phyloP scores from a whole-genome alignment of 768 basidiomycete species.

The Coprinopsis cinerea region DNA sequence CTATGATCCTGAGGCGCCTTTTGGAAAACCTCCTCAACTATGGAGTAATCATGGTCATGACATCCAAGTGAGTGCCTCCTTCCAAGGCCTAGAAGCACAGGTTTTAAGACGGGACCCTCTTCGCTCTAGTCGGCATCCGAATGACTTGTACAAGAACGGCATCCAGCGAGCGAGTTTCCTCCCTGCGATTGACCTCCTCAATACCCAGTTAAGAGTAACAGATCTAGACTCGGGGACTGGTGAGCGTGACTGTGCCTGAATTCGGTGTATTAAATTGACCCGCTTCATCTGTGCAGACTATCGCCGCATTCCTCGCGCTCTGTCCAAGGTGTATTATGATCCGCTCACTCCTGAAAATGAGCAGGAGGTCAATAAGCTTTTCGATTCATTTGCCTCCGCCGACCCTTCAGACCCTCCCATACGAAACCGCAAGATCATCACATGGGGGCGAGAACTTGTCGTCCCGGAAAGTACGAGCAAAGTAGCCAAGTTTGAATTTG shows the following conservation, averaged over 20 bases:
- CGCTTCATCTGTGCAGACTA: slow-evolving; percentile 57
- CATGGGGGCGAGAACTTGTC: slow-evolving; percentile 85
- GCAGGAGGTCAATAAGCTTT: slow-evolving; percentile 79
- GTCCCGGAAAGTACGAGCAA: slow-evolving; percentile 76
- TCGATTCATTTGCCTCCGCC: slow-evolving; percentile 56
- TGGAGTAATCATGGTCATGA: slow-evolving; percentile 93
- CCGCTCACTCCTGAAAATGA: slow-evolving; percentile 65
- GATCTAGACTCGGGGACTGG: slow-evolving; percentile 96
- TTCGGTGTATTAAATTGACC: background rate
- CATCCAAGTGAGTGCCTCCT: slow-evolving; percentile 76
- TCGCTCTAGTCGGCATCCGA: slow-evolving; percentile 79
- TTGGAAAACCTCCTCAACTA: slow-evolving; percentile 81
- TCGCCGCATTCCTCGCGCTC: slow-evolving; percentile 84
- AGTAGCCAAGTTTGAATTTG: slow-evolving; percentile 83
- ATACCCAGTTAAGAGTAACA: slow-evolving; percentile 77
- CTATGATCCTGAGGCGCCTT: slow-evolving; percentile 92
- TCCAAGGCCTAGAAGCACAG: background rate
- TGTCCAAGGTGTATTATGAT: slow-evolving; percentile 91
- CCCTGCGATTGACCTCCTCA: slow-evolving; percentile 91
- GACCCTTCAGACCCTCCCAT: slow-evolving; percentile 53
- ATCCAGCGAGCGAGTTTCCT: slow-evolving; percentile 94
- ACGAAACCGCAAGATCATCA: slow-evolving; percentile 56
- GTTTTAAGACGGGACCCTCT: slow-evolving; percentile 2
- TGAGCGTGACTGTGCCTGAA: slow-evolving; percentile 25
- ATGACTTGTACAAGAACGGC: slow-evolving; percentile 97